Conservation (phyloP, 345 rosid species). For the Arabis hirsuta region DNA sequence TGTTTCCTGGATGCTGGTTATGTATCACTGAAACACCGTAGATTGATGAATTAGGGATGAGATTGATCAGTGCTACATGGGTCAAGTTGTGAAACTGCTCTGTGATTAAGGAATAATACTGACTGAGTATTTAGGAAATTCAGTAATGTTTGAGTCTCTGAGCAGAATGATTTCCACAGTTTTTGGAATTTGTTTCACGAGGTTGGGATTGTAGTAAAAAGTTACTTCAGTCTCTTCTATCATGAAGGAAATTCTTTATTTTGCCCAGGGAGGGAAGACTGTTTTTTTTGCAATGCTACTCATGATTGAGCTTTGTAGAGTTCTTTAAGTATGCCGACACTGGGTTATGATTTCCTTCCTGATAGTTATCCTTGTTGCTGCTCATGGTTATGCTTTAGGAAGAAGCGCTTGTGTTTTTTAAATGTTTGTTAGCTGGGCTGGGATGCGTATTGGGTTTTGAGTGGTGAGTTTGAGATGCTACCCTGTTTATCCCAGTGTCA, state of each 20-base stretch:
- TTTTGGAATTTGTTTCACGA: slow-evolving; percentile 43
- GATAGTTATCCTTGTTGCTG: slow-evolving; percentile 19
- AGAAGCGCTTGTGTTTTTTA: slow-evolving; percentile 30
- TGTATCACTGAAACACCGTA: slow-evolving; percentile 56
- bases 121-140: slow-evolving; percentile 41
- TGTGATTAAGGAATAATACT: slow-evolving; percentile 32
- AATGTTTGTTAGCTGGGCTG: slow-evolving; percentile 29
- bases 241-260: neutral
- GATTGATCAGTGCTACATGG: slow-evolving; percentile 54
- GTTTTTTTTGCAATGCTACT: no score
- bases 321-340: slow-evolving; percentile 21
- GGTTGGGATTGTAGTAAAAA: slow-evolving; percentile 34
- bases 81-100: slow-evolving; percentile 58
- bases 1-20: slow-evolving; percentile 46
- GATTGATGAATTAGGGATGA: slow-evolving; percentile 52
- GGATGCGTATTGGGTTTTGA: slow-evolving; percentile 8
- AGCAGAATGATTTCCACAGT: slow-evolving; percentile 30
- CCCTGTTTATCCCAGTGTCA: slow-evolving; percentile 24
- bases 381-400: slow-evolving; percentile 24
- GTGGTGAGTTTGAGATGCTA: slow-evolving; percentile 19
- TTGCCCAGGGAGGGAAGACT: no score
- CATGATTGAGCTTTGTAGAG: slow-evolving; percentile 1
- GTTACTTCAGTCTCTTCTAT: slow-evolving; percentile 31
- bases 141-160: slow-evolving; percentile 42
- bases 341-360: slow-evolving; percentile 29